Conservation (phyloP, 495 filamentous ascomycete genomes). For the Neurospora sp. region DNA sequence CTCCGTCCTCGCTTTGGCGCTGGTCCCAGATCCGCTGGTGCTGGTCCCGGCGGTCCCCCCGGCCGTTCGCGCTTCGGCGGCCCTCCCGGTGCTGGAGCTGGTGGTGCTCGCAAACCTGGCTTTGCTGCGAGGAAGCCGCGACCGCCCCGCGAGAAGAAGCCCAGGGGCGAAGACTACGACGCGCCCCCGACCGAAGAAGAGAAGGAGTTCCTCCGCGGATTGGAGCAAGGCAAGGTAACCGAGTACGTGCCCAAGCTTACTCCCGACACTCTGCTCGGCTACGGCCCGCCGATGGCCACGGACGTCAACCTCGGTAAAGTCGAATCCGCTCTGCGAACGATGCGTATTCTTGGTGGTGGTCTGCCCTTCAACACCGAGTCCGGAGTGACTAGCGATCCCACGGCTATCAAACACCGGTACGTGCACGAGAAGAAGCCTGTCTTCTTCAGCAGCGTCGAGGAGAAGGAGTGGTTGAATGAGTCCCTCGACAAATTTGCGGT, state of each 20-base stretch:
- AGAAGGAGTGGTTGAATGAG: conserved; percentile 29
- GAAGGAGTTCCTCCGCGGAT: conserved; percentile 8
- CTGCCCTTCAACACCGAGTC: conserved; percentile 16
- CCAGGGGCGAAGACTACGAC: not conserved
- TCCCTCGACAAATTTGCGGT: conserved; percentile 5
- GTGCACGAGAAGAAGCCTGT: conserved; percentile 14
- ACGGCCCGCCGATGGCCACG: conserved; percentile 23
- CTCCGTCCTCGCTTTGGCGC: no score
- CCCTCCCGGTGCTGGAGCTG: not conserved
- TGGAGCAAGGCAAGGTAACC: conserved; percentile 20
- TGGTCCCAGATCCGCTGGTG: no score
- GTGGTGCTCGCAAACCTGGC: not conserved
- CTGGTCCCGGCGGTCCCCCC: no score
- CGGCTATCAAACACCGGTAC: conserved; percentile 6
- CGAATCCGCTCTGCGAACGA: conserved; percentile 17
- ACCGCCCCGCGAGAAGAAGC: not conserved
- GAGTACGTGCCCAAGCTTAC: conserved; percentile 15
- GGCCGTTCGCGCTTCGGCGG: no score
- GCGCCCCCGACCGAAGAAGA: conserved; percentile 5
- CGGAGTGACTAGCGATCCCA: conserved; percentile 13
- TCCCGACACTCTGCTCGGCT: conserved; percentile 14
- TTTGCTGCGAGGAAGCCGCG: not conserved
- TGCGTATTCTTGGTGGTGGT: conserved; percentile 23
- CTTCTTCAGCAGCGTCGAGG: conserved; percentile 19
- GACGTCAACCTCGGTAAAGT: conserved; percentile 14